These are phyloP conservation scores for Yamadazyma paraphyllophila DNA, from an alignment of 805 yeast genomes.

Conservation along the genomic window DNA sequence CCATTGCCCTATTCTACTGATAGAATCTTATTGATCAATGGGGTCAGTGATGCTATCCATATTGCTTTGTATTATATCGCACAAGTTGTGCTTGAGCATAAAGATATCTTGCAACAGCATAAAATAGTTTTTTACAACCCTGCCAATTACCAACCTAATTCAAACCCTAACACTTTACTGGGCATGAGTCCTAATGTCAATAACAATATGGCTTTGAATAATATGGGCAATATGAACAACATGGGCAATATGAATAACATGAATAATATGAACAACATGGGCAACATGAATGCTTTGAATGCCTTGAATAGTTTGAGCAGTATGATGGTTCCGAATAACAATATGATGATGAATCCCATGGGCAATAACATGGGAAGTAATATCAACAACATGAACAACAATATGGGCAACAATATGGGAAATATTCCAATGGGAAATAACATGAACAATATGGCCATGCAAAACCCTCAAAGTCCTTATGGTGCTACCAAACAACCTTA, in stretches of 20 bases:
- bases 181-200: constrained; percentile 9
- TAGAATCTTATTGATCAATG: constrained; percentile 63
- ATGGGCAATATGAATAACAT: constrained; percentile 14
- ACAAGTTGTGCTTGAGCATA: constrained; percentile 62
- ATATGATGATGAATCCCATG: constrained; percentile 6
- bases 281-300: constrained; percentile 17
- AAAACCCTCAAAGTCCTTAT: constrained; percentile 7
- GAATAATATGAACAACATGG: constrained; percentile 10
- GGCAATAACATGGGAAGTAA: background rate
- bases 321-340: constrained; percentile 15
- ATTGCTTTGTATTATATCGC: constrained; percentile 76
- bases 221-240: constrained; percentile 7
- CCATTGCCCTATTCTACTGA: constrained; percentile 77
- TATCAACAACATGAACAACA: constrained; percentile 1
- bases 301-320: constrained; percentile 15
- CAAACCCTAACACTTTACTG: constrained; percentile 10
- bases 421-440: background rate
- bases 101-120: constrained; percentile 48
- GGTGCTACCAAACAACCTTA: constrained; percentile 20
- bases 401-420: too few species aligned
- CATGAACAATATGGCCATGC: constrained; percentile 4
- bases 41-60: constrained; percentile 85
- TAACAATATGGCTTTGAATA: constrained; percentile 3
- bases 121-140: constrained; percentile 62
- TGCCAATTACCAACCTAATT: constrained; percentile 33